Conservation (phyloP, 73 alveolate genomes). For the Paramecium tetraurelia region DNA sequence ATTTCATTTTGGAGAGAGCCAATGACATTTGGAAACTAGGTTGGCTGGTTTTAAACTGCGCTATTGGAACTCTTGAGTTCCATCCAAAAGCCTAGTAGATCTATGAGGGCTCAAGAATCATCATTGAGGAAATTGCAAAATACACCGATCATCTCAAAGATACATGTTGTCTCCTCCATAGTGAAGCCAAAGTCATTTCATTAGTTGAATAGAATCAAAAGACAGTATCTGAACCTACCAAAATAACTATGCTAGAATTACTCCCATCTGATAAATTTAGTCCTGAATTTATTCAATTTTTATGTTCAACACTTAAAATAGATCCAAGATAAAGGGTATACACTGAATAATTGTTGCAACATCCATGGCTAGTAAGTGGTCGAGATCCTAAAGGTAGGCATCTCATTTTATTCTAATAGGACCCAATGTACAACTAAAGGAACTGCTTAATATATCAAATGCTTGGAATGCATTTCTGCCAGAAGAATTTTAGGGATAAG, state of each 20-base stretch:
- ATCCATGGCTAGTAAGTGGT: background rate
- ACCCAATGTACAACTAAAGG: conserved; percentile 31
- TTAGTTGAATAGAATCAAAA: conserved; percentile 19
- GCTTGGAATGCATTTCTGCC: conserved; percentile 44
- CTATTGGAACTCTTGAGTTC: conserved; percentile 37
- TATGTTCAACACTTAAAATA: background rate
- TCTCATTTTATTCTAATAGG: background rate
- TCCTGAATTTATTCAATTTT: background rate
- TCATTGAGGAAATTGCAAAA: conserved; percentile 21
- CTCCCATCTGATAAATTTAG: conserved; percentile 16
- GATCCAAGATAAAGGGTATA: conserved; percentile 38
- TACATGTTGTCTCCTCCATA: background rate
- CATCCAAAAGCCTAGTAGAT: conserved; percentile 34
- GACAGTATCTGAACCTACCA: background rate
- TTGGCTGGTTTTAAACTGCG: conserved; percentile 1
- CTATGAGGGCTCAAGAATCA: conserved; percentile 36
- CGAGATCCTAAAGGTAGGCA: conserved; percentile 19
- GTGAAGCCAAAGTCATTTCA: background rate
- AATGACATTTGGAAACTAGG: conserved; percentile 53
- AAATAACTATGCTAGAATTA: background rate
- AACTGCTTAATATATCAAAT: background rate
- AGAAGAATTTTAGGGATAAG: conserved; percentile 44
- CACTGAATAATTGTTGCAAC: background rate
- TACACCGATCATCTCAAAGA: conserved; percentile 21
- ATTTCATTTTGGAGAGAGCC: background rate